Evolutionary conservation across 2,329 filamentous ascomycete species (phyloP).

Genomic region (Epichloe sibirici): DNA sequence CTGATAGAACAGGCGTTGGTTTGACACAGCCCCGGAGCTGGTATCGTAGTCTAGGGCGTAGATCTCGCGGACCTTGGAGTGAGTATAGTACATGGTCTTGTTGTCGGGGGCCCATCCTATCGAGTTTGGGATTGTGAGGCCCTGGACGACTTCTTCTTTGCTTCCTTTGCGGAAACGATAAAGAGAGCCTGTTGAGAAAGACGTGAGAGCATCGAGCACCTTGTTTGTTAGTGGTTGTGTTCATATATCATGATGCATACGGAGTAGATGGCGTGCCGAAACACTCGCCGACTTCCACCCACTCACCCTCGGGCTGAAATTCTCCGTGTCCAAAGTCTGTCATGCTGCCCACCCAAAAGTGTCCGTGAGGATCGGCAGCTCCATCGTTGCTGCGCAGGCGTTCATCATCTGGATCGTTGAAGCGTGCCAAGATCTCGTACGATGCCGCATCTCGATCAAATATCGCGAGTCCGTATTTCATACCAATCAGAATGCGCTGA

Average conservation of each 20-base stretch:
- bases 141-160: slow-evolving; percentile 46
- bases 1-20: slow-evolving; percentile 61
- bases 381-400: slow-evolving; percentile 69
- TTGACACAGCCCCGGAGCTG: slow-evolving; percentile 50
- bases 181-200: slow-evolving; percentile 48
- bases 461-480: slow-evolving; percentile 73
- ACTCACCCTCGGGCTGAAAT: slow-evolving; percentile 48
- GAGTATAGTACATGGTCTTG: slow-evolving; percentile 70
- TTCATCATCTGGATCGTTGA: slow-evolving; percentile 31
- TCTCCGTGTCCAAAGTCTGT: slow-evolving; percentile 52
- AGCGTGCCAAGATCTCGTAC: slow-evolving; percentile 42
- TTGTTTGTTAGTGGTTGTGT: neutral
- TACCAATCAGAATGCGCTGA: slow-evolving; percentile 61
- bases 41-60: slow-evolving; percentile 63
- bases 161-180: slow-evolving; percentile 56
- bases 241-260: neutral
- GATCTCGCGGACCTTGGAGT: slow-evolving; percentile 60
- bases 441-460: slow-evolving; percentile 50
- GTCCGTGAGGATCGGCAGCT: slow-evolving; percentile 63
- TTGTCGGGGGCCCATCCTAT: slow-evolving; percentile 67
- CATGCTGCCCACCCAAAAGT: slow-evolving; percentile 82
- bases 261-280: neutral
- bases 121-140: slow-evolving; percentile 72
- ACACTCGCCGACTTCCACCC: no score
- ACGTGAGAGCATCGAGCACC: neutral